Percentiles rank a stretch among this genome's conserved stretches.
Conservation (phyloP, 305 asterid species). For the Solanum hybrid region DNA sequence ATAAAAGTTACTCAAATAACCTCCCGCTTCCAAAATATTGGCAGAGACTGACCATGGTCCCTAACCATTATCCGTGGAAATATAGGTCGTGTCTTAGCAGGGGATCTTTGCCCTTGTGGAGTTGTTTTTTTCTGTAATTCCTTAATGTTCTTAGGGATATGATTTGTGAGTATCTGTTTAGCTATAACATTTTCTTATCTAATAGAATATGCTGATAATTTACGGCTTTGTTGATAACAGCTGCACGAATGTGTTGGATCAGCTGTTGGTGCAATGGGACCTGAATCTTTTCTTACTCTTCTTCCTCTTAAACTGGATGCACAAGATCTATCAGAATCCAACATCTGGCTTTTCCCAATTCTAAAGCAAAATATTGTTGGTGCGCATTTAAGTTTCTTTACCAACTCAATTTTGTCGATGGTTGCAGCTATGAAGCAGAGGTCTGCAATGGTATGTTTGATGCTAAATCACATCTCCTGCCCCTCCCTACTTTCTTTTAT, state of each 20-base stretch:
- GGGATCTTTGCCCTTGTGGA: background rate
- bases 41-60: background rate
- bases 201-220: background rate
- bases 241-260: conserved; percentile 86
- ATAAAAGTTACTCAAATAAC: background rate
- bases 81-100: background rate
- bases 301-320: conserved; percentile 68
- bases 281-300: conserved; percentile 55
- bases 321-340: conserved; percentile 61
- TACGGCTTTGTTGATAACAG: conserved; percentile 32
- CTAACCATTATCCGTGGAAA: background rate
- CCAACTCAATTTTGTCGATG: conserved; percentile 45
- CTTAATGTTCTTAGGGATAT: background rate
- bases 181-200: background rate
- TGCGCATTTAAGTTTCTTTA: conserved; percentile 56
- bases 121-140: background rate
- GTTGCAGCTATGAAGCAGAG: conserved; percentile 49
- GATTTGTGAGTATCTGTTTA: background rate
- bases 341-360: conserved; percentile 83
- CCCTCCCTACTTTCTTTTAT: background rate
- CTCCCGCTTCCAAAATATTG: background rate
- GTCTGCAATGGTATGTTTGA: conserved; percentile 50
- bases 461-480: background rate
- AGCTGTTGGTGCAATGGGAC: conserved; percentile 87
- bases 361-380: conserved; percentile 76